phyloP scores from a whole-genome alignment of 2,329 filamentous ascomycete species.

The Colletotrichum australisinense region DNA sequence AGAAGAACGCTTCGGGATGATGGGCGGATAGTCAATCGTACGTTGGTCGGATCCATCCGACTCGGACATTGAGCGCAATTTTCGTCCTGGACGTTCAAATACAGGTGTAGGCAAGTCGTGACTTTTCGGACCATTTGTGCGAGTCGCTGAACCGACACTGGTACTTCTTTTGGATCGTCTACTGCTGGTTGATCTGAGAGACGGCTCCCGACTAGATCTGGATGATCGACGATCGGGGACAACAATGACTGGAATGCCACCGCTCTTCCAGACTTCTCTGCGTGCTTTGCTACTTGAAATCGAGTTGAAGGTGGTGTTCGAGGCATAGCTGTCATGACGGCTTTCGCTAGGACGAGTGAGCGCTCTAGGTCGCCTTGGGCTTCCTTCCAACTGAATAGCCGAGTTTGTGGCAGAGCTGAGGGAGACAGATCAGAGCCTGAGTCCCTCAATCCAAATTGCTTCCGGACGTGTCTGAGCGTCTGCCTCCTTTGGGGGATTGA shows the following conservation, averaged over 20 bases:
- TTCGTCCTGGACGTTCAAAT: constrained; percentile 55
- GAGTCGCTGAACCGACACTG: constrained; percentile 61
- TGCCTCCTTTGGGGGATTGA: constrained; percentile 57
- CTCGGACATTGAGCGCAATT: constrained; percentile 57
- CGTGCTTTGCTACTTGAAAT: constrained; percentile 65
- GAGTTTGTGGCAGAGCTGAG: constrained; percentile 57
- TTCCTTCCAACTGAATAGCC: constrained; percentile 44
- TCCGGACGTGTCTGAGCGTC: constrained; percentile 72
- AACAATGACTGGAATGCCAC: constrained; percentile 71
- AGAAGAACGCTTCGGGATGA: constrained; percentile 67
- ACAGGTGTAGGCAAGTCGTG: constrained; percentile 54
- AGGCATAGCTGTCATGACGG: constrained; percentile 61
- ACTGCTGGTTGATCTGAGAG: constrained; percentile 71
- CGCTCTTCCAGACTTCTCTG: constrained; percentile 69
- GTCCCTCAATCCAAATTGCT: constrained; percentile 63
- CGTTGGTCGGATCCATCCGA: constrained; percentile 63
- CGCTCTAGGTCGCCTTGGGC: constrained; percentile 42
- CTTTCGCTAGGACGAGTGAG: constrained; percentile 42
- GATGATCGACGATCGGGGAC: constrained; percentile 70
- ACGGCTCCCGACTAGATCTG: constrained; percentile 62
- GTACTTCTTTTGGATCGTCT: constrained; percentile 64
- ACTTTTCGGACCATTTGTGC: constrained; percentile 53
- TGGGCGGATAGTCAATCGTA: constrained; percentile 71
- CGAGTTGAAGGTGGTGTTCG: constrained; percentile 60
- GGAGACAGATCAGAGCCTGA: constrained; percentile 55